Base-by-base conservation (phyloP, 2,329 filamentous ascomycete species). In the Paradendryphiella salina region DNA sequence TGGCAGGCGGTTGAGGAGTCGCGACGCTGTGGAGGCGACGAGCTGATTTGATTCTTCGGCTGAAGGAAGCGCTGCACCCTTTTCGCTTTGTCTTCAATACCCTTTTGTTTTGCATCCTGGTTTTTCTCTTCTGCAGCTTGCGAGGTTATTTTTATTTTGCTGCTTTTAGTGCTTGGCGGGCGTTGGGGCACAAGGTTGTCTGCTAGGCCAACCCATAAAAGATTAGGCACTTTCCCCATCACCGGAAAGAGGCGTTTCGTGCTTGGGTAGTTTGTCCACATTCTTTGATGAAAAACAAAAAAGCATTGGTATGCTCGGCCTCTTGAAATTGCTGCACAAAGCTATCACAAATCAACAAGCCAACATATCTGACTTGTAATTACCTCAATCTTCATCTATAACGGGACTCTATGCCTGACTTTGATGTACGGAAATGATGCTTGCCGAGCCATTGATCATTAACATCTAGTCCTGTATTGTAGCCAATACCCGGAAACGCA, bases 1-100 rank as follows among this genome's bases (percentile, higher is more conserved):
- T 73, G 85, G 35, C 77, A 80, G 54, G 90, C 89, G 13, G 92
- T 97, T 57, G 83, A 90, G 71, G 82, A 87, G 64, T 93, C 90
- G 66, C 86, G 88, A 23, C 85, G 86, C 17, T 85, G 84, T 61
- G 88, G 88, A 14, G 88, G 84, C 37, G 90, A 96, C 72, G 89
- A 94, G 71, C 78, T 96, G 50, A 81, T 88, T 62, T 86, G 56
- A 70, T 20, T 10, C 8, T 14, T 4, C 32, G 14, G 18, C 15
- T 5, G 17, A 31, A 18, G 14, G 11, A 14, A 17, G 17, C 15
- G 11, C 6, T 36, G 23, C 36, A 21, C 15, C 32, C 21, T 17
- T 3, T 26, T 50, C 41, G 33, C 20, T 41, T 41, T 33, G 36
- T 47, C 32, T 21, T 26, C 14, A 39, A 57, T 57, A 57, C 54